phyloP scores from a whole-genome alignment of 2,329 filamentous ascomycete genomes.

The Fusarium sp. region DNA sequence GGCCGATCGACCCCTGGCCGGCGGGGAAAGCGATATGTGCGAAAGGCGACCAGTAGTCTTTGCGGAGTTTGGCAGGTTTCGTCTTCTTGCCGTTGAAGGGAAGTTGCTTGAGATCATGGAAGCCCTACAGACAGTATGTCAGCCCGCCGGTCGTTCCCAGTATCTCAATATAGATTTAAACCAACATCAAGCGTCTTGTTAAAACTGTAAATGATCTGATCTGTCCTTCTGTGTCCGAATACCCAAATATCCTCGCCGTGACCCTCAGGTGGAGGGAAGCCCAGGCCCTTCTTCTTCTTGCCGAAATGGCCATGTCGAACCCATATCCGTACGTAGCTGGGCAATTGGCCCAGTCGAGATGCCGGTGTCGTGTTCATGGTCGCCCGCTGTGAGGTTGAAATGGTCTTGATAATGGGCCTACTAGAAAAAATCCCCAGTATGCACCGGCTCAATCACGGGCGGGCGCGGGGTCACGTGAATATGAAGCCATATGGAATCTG shows the following conservation, averaged over 20 bases:
- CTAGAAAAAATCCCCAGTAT: slow-evolving; percentile 37
- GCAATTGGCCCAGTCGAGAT: slow-evolving; percentile 56
- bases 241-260: slow-evolving; percentile 70
- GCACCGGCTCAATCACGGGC: slow-evolving; percentile 31
- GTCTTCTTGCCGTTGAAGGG: slow-evolving; percentile 76
- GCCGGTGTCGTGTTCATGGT: slow-evolving; percentile 54
- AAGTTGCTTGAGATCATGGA: slow-evolving; percentile 65
- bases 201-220: slow-evolving; percentile 66
- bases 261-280: slow-evolving; percentile 49
- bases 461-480: slow-evolving; percentile 38
- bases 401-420: slow-evolving; percentile 34
- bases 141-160: background rate
- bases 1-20: slow-evolving; percentile 64
- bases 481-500: background rate
- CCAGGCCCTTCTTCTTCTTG: slow-evolving; percentile 38
- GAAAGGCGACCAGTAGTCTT: slow-evolving; percentile 74
- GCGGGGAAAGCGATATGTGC: slow-evolving; percentile 68
- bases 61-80: slow-evolving; percentile 70
- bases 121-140: slow-evolving; percentile 44
- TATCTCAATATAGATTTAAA: background rate
- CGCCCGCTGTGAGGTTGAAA: slow-evolving; percentile 40
- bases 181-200: slow-evolving; percentile 59
- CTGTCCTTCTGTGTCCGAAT: slow-evolving; percentile 61
- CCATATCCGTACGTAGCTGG: slow-evolving; percentile 55
- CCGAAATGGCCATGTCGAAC: slow-evolving; percentile 53